These are phyloP conservation scores for Fusarium sp. DNA, from an alignment of 2,329 filamentous ascomycete genomes.

Conservation along the genomic window DNA sequence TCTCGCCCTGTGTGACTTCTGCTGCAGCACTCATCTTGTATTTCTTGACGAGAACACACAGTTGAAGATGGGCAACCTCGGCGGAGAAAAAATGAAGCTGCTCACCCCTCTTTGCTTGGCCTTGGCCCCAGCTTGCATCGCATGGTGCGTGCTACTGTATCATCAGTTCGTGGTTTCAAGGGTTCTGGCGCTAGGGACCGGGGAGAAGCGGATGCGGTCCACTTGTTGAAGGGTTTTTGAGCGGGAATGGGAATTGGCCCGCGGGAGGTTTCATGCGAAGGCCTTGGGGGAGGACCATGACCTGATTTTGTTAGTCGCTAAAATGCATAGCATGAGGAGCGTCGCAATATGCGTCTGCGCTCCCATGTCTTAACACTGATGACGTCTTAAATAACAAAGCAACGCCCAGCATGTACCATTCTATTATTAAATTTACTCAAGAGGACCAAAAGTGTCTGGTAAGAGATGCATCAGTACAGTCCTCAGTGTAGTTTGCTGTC, in stretches of 20 bases:
- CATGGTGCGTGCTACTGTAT: background rate
- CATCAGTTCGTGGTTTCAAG: background rate
- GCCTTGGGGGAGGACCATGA: background rate
- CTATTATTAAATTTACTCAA: too few species aligned
- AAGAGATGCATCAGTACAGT: background rate
- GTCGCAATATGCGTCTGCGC: background rate
- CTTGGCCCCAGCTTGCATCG: slow-evolving; percentile 15
- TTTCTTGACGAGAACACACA: fast-evolving
- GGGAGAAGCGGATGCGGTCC: slow-evolving; percentile 2
- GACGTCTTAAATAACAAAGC: too few species aligned
- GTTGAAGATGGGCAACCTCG: too few species aligned
- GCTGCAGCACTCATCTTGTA: slow-evolving; percentile 3
- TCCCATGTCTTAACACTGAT: fast-evolving
- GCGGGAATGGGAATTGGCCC: background rate
- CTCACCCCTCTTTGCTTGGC: slow-evolving; percentile 2
- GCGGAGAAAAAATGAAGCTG: background rate
- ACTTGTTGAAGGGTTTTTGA: background rate
- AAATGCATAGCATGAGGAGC: background rate
- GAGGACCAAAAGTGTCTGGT: too few species aligned
- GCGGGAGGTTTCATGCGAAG: background rate
- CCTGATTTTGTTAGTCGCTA: background rate
- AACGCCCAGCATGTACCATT: background rate
- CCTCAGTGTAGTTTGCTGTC: too few species aligned
- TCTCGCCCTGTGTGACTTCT: background rate
- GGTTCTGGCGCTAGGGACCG: slow-evolving; percentile 2